Evolutionary conservation across 345 rosid species (phyloP).

Genomic region (Populus euphratica): DNA sequence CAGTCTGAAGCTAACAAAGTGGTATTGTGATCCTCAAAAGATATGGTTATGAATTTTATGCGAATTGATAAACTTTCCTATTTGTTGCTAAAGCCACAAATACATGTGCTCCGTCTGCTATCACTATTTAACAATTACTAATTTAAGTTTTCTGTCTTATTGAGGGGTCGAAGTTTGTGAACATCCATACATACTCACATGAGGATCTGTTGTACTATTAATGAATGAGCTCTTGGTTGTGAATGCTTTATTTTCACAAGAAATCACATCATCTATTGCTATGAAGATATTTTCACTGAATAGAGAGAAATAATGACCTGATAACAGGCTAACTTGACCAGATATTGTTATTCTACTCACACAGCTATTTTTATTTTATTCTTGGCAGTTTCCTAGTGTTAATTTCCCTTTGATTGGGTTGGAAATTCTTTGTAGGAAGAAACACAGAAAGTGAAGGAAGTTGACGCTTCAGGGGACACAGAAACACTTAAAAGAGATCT

Average conservation of each 20-base stretch:
- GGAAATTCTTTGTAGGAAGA: conserved; percentile 44
- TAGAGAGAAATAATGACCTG: not conserved
- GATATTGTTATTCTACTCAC: not conserved
- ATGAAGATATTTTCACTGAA: not conserved
- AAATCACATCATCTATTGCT: not conserved
- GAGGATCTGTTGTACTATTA: not conserved
- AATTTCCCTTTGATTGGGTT: not conserved
- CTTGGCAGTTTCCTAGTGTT: not conserved
- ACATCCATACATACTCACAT: not conserved
- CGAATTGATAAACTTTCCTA: not conserved
- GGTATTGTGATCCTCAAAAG: conserved; percentile 28
- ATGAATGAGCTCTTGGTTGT: not conserved
- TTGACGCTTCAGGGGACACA: conserved; percentile 18
- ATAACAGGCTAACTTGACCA: not conserved
- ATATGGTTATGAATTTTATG: not conserved
- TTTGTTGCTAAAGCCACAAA: not conserved
- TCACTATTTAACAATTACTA: not conserved
- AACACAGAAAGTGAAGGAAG: conserved; percentile 31
- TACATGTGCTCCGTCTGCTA: not conserved
- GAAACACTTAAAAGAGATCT: conserved; percentile 35
- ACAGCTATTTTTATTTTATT: not conserved
- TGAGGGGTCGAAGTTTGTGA: not conserved
- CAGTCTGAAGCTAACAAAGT: conserved; percentile 47
- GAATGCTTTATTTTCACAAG: no score
- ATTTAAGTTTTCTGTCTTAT: not conserved